Percentiles rank a stretch among this genome's conserved stretches.
Evolutionary conservation across 2,329 filamentous ascomycete species (phyloP).

Genomic region (Aspergillus proliferans): DNA sequence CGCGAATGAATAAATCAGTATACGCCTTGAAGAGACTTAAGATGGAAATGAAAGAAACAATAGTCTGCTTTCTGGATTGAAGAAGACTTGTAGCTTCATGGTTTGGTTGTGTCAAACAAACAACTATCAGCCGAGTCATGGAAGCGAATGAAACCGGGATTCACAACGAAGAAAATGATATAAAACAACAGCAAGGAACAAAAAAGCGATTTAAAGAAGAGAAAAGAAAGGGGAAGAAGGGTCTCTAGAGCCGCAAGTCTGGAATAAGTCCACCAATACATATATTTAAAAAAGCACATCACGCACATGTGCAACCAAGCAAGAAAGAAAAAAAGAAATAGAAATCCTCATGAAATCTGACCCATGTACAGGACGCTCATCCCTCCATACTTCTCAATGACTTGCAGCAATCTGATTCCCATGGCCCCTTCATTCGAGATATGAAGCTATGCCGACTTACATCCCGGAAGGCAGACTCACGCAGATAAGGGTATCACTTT

Average conservation of each 20-base stretch:
- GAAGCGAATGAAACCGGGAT: conserved; percentile 4
- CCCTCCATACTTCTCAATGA: conserved; percentile 15
- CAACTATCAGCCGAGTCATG: conserved; percentile 6
- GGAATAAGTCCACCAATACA: conserved; percentile 21
- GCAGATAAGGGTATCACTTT: conserved; percentile 40
- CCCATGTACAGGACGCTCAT: conserved; percentile 23
- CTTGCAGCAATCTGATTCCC: conserved; percentile 22
- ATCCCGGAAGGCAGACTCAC: conserved; percentile 34
- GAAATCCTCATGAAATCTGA: conserved; percentile 24
- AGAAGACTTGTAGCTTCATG: conserved; percentile 15
- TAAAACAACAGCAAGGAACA: conserved; percentile 4
- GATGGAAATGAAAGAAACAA: conserved; percentile 11
- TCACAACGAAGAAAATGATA: conserved; percentile 1
- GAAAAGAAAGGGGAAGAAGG: conserved; percentile 19
- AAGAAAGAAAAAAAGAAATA: conserved; percentile 5
- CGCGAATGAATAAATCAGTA: conserved; percentile 6
- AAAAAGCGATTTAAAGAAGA: conserved; percentile 8
- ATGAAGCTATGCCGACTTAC: conserved; percentile 33
- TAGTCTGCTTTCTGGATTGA: conserved; percentile 17
- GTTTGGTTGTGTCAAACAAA: conserved; percentile 5
- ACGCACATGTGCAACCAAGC: conserved; percentile 17
- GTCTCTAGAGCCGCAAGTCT: conserved; percentile 30
- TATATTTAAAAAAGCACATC: conserved; percentile 20
- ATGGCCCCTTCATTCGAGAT: conserved; percentile 24
- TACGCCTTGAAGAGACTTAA: conserved; percentile 14